Base-by-base conservation (phyloP, 768 basidiomycete genomes). In the Podaxis sp. region DNA sequence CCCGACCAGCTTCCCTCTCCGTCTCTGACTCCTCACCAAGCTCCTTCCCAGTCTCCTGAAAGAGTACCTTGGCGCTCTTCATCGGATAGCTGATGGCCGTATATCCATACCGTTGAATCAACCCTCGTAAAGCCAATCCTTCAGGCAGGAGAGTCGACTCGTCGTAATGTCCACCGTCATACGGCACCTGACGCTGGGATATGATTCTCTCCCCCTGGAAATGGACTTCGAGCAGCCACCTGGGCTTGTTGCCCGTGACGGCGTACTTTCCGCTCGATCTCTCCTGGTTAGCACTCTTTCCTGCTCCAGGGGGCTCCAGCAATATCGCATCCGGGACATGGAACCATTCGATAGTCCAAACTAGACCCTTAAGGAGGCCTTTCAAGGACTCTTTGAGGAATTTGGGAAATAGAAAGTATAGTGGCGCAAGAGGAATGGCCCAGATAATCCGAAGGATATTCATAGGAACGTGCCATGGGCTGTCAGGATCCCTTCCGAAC, bases 61-160 rank as follows among this genome's bases (percentile, higher is more conserved):
- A 63, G 13, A 63, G 22, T n/a, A 17, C 46, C 24, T 51, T 38
- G 1, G 61, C 61, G 24, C 61, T 63, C 9, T 51, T 22, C 54
- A 63, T 51, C 33, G 54, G n/a, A n/a, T 63, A 63, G 36, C 61
- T 63, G 33, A 63, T 63, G n/a, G 61, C 61, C 5, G 54, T 57
- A 30, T 63, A 63, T 2, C 53, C 52, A 13, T 1, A 38, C 17
- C 6, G 24, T 6, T 62, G 42, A 30, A 52, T 53, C 7, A 17
- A 44, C 53, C 24, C 36, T 15, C 42, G 30, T 13, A 48, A 19
- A 7, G 7, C 22, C 30, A 33, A 9, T 12, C 2, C 42, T 15
- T 22, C 30, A 9, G 30, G 30, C 9, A 13, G 44, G 44, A 33
- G 42, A 38, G 12, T 36, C 24, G 19, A 28, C 57, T 22, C 24